Evolutionary conservation across 1,284 basidiomycete species (phyloP).

Genomic region (Cryptococcus sp.): DNA sequence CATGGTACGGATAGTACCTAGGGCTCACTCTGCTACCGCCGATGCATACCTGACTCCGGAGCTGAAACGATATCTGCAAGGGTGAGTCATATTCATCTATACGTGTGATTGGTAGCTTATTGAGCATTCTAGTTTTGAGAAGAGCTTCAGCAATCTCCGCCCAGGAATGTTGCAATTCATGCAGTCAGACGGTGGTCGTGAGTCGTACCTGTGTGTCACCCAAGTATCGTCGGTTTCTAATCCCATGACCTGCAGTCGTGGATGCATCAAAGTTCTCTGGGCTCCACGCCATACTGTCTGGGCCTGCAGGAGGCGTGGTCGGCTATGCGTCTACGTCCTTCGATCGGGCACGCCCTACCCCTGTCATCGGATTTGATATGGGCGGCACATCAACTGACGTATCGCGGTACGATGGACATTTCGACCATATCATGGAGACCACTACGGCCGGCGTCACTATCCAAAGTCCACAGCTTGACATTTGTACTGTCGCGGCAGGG

Average conservation of each 20-base stretch:
- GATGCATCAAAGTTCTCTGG: conserved; percentile 32
- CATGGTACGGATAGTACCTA: conserved; percentile 31
- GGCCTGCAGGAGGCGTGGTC: conserved; percentile 59
- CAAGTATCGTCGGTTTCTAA: conserved; percentile 7
- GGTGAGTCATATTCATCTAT: background rate
- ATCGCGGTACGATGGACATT: conserved; percentile 54
- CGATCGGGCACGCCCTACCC: conserved; percentile 33
- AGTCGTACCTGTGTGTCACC: background rate
- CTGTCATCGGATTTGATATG: conserved; percentile 54
- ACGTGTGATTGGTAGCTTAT: background rate
- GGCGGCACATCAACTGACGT: conserved; percentile 61
- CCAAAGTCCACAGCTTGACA: conserved; percentile 36
- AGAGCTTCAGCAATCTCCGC: conserved; percentile 40
- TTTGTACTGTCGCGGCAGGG: conserved; percentile 52
- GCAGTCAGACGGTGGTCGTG: conserved; percentile 54
- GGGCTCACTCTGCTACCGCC: conserved; percentile 47
- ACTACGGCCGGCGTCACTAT: conserved; percentile 70
- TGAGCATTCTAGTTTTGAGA: conserved; percentile 32
- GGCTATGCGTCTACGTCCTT: conserved; percentile 52
- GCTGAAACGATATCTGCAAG: conserved; percentile 48
- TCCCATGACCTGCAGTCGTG: conserved; percentile 3
- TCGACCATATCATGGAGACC: conserved; percentile 57
- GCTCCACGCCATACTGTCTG: conserved; percentile 44
- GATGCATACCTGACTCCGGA: conserved; percentile 59
- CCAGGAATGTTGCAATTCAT: conserved; percentile 53